Evolutionary conservation across 345 rosid genomes (phyloP).

Genomic region (Pistacia atlantica): DNA sequence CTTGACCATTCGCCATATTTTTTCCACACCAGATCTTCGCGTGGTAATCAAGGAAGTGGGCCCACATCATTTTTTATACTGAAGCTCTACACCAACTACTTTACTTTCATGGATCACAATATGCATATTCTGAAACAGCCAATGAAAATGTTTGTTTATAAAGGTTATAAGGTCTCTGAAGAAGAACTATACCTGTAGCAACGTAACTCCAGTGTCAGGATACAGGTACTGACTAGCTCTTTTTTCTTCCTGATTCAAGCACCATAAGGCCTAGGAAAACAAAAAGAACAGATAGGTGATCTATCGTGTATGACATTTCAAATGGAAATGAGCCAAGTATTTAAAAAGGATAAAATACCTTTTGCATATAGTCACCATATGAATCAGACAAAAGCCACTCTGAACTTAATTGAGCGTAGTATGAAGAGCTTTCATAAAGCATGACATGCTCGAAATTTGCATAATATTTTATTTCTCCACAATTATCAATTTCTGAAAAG

Average conservation of each 20-base stretch:
- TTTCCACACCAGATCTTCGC: neutral
- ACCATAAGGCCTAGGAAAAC: slow-evolving; percentile 29
- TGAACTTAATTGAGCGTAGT: slow-evolving; percentile 24
- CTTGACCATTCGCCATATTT: too few relatives aligned
- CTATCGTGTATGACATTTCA: neutral
- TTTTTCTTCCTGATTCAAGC: slow-evolving; percentile 32
- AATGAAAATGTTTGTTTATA: neutral
- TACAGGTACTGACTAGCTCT: slow-evolving; percentile 24
- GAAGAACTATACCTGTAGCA: slow-evolving; percentile 21
- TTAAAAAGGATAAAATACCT: slow-evolving; percentile 16
- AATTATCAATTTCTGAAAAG: slow-evolving; percentile 21
- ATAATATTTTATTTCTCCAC: slow-evolving; percentile 19
- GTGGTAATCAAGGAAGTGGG: neutral
- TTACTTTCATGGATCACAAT: neutral
- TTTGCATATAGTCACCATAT: slow-evolving; percentile 20
- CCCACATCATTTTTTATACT: neutral
- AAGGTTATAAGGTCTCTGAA: neutral
- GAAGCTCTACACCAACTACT: neutral
- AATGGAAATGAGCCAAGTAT: neutral
- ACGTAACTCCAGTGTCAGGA: slow-evolving; percentile 15
- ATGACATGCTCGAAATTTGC: slow-evolving; percentile 27
- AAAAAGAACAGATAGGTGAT: neutral
- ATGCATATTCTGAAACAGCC: too few relatives aligned
- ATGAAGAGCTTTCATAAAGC: slow-evolving; percentile 24
- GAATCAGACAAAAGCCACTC: slow-evolving; percentile 31